Percentiles rank a stretch among this genome's conserved stretches.
These are phyloP conservation scores for Boehmeria nivea DNA, from an alignment of 306 rosid species.

Conservation along the genomic window DNA sequence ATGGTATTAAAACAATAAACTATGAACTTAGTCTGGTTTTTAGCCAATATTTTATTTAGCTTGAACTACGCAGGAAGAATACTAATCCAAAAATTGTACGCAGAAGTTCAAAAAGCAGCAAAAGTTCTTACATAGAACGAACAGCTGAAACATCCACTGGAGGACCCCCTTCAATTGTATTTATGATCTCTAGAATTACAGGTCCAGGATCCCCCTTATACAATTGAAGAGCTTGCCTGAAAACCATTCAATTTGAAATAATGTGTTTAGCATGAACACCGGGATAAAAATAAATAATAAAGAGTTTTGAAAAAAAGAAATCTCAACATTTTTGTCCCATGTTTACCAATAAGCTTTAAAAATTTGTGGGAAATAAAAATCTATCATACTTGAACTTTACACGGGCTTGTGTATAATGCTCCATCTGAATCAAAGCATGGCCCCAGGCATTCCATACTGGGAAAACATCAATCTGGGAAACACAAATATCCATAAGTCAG, in stretches of 20 bases:
- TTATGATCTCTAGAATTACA: conserved; percentile 74
- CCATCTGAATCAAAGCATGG: conserved; percentile 94
- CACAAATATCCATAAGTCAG: conserved; percentile 20
- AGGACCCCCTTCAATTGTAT: conserved; percentile 95
- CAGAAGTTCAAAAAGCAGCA: conserved; percentile 17
- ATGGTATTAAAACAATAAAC: neutral
- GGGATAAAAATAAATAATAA: neutral
- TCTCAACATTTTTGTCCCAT: too few relatives aligned
- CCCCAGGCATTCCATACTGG: conserved; percentile 99
- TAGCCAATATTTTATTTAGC: neutral
- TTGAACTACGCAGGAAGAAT: conserved; percentile 8
- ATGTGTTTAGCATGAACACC: conserved; percentile 5
- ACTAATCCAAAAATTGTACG: conserved; percentile 6
- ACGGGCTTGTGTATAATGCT: conserved; percentile 93
- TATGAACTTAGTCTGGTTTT: neutral
- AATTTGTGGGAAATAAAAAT: conserved; percentile 5
- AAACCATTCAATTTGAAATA: conserved; percentile 30
- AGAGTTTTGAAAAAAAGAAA: neutral
- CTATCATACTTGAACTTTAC: conserved; percentile 84
- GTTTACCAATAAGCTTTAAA: too few relatives aligned
- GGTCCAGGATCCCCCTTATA: conserved; percentile 79
- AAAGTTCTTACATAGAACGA: conserved; percentile 86
- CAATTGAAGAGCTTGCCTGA: conserved; percentile 97
- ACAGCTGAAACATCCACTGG: conserved; percentile 95
- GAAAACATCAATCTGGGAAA: conserved; percentile 87